Percentiles rank a stretch among this genome's conserved stretches.
Conservation (phyloP, 352 stramenopile genomes). For the Pythium rhizo-oryzae region DNA sequence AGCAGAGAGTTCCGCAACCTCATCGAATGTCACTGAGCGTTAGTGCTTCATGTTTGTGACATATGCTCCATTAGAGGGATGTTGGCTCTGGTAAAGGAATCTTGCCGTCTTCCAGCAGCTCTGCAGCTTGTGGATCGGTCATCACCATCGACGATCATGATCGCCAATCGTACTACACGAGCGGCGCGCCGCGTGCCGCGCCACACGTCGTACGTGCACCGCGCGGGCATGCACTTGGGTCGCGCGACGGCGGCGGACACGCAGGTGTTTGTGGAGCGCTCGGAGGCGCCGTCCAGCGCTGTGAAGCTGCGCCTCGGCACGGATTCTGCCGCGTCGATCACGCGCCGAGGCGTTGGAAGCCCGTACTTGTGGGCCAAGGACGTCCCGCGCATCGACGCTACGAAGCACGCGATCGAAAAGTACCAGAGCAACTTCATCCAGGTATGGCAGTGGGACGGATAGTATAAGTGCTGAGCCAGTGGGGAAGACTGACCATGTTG, state of each 20-base stretch:
- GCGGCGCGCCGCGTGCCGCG: slow-evolving; percentile 1
- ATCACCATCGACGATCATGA: slow-evolving; percentile 19
- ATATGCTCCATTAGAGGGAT: slow-evolving; percentile 16
- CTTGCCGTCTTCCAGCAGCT: not conserved
- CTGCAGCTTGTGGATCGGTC: not conserved
- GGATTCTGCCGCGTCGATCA: slow-evolving; percentile 29
- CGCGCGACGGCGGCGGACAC: slow-evolving; percentile 49
- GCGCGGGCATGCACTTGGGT: slow-evolving; percentile 47
- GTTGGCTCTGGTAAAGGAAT: slow-evolving; percentile 1
- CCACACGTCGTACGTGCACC: slow-evolving; percentile 16
- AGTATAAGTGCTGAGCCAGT: not conserved
- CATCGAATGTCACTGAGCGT: slow-evolving; percentile 2
- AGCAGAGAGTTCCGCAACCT: not conserved
- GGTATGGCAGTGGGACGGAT: slow-evolving; percentile 14
- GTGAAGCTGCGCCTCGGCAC: slow-evolving; percentile 43
- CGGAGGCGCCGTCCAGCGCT: slow-evolving; percentile 6
- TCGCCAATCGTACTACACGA: not conserved
- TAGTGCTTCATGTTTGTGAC: not conserved
- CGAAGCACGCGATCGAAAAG: slow-evolving; percentile 38
- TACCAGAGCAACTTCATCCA: slow-evolving; percentile 70
- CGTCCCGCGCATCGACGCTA: slow-evolving; percentile 63
- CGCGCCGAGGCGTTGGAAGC: slow-evolving; percentile 54
- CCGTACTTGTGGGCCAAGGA: slow-evolving; percentile 72
- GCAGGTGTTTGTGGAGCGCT: slow-evolving; percentile 43
- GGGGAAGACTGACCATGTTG: not conserved